phyloP scores from a whole-genome alignment of 2,329 filamentous ascomycete genomes.

The Xylariomycetidae sp. region DNA sequence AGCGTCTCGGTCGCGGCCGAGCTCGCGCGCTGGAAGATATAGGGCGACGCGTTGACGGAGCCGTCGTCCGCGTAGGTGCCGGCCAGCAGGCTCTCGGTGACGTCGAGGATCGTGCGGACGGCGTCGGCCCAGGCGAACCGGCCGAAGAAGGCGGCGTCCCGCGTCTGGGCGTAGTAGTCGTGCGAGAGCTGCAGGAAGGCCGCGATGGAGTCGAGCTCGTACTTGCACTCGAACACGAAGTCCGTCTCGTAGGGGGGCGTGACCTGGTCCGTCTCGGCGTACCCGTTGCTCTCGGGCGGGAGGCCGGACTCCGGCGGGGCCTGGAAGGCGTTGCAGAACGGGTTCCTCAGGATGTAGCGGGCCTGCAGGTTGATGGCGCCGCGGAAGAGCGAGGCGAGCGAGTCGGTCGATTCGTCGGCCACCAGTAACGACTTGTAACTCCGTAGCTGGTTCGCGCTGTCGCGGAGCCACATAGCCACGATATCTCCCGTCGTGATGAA shows the following conservation, averaged over 20 bases:
- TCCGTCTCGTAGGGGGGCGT: constrained; percentile 61
- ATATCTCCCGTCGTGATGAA: constrained; percentile 87
- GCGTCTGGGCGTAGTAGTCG: constrained; percentile 65
- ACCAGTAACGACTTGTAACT: constrained; percentile 64
- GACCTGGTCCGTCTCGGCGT: constrained; percentile 55
- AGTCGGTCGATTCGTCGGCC: constrained; percentile 45
- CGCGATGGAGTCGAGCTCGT: constrained; percentile 76
- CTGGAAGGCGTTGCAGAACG: constrained; percentile 94
- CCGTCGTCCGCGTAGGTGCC: constrained; percentile 60
- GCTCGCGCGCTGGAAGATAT: constrained; percentile 67
- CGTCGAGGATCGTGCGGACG: constrained; percentile 55
- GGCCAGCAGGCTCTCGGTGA: constrained; percentile 45
- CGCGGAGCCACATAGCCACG: constrained; percentile 88
- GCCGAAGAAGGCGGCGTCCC: constrained; percentile 62
- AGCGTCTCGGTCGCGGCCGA: constrained; percentile 69
- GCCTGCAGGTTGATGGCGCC: constrained; percentile 75
- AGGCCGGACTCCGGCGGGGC: constrained; percentile 73
- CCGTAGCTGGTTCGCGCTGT: constrained; percentile 77
- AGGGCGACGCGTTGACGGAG: constrained; percentile 49
- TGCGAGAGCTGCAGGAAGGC: constrained; percentile 69
- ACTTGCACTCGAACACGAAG: constrained; percentile 79
- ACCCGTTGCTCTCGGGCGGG: constrained; percentile 49
- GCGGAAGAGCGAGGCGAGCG: constrained; percentile 64
- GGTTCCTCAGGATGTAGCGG: constrained; percentile 63
- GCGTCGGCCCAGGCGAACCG: constrained; percentile 65